A percentile compares a stretch with the other conserved stretches of the same genome.
phyloP scores from a whole-genome alignment of 2,329 filamentous ascomycete genomes.

The Gnomoniopsis sp. region DNA sequence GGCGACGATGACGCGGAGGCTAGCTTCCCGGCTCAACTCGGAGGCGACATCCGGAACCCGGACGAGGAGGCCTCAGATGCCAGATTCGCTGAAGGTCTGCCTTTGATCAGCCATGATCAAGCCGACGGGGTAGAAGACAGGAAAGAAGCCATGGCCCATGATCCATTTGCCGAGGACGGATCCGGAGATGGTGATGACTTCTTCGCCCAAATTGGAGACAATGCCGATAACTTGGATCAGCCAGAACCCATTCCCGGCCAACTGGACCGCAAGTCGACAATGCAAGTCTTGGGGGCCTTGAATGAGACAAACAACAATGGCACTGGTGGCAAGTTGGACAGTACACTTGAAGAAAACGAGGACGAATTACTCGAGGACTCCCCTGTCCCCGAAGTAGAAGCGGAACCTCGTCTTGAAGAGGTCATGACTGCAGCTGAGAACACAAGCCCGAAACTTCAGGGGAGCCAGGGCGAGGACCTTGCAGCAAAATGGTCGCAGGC shows the following conservation, averaged over 20 bases:
- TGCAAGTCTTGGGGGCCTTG: slow-evolving; percentile 58
- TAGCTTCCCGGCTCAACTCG: slow-evolving; percentile 31
- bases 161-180: slow-evolving; percentile 40
- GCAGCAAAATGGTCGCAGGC: slow-evolving; percentile 82
- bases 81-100: slow-evolving; percentile 68
- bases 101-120: slow-evolving; percentile 48
- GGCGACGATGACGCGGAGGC: slow-evolving; percentile 20
- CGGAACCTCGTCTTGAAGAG: slow-evolving; percentile 17
- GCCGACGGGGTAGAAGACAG: slow-evolving; percentile 23
- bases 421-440: slow-evolving; percentile 23
- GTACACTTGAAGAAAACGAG: slow-evolving; percentile 31
- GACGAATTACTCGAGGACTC: slow-evolving; percentile 11
- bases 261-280: slow-evolving; percentile 67
- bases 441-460: slow-evolving; percentile 22
- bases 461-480: slow-evolving; percentile 54
- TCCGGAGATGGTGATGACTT: slow-evolving; percentile 54
- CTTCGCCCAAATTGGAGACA: slow-evolving; percentile 49
- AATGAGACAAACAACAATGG: slow-evolving; percentile 30
- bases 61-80: slow-evolving; percentile 48
- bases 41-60: slow-evolving; percentile 38
- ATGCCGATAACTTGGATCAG: slow-evolving; percentile 26
- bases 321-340: slow-evolving; percentile 24
- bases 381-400: slow-evolving; percentile 10
- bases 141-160: slow-evolving; percentile 13
- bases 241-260: slow-evolving; percentile 25